Evolutionary conservation across 805 yeast species (phyloP).

Genomic region (Schizosaccharomyces cryophilus): DNA sequence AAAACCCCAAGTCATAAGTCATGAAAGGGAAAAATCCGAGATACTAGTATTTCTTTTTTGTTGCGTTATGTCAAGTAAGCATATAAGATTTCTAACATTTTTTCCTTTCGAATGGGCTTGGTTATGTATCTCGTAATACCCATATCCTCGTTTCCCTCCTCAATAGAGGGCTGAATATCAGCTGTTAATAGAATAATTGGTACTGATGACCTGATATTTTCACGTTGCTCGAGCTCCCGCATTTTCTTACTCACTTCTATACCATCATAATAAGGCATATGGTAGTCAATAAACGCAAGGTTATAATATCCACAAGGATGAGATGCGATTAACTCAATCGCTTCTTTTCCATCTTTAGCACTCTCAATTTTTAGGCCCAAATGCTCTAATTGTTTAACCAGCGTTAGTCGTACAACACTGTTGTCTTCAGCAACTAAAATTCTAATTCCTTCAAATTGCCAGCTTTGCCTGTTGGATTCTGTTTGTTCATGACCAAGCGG

Average conservation of each 20-base stretch:
- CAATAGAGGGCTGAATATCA: background rate
- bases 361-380: background rate
- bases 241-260: background rate
- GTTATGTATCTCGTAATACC: background rate
- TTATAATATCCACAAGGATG: background rate
- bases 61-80: too few species aligned
- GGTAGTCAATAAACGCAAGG: background rate
- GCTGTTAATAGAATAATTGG: slow-evolving; percentile 2
- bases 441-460: background rate
- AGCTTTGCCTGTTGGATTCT: background rate
- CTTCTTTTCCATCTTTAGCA: background rate
- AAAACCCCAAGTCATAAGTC: too few species aligned
- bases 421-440: slow-evolving; percentile 1
- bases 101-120: too few species aligned
- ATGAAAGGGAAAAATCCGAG: too few species aligned
- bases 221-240: background rate
- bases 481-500: too few species aligned
- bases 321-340: background rate
- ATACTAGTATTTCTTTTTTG: too few species aligned
- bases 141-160: background rate
- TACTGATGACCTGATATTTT: background rate
- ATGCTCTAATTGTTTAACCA: background rate
- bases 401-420: background rate
- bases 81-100: too few species aligned
- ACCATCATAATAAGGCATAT: slow-evolving; percentile 1